Percentiles rank a stretch among this genome's conserved stretches.
These are phyloP conservation scores for Boletus sp. DNA, from an alignment of 768 basidiomycete genomes.

Conservation along the genomic window DNA sequence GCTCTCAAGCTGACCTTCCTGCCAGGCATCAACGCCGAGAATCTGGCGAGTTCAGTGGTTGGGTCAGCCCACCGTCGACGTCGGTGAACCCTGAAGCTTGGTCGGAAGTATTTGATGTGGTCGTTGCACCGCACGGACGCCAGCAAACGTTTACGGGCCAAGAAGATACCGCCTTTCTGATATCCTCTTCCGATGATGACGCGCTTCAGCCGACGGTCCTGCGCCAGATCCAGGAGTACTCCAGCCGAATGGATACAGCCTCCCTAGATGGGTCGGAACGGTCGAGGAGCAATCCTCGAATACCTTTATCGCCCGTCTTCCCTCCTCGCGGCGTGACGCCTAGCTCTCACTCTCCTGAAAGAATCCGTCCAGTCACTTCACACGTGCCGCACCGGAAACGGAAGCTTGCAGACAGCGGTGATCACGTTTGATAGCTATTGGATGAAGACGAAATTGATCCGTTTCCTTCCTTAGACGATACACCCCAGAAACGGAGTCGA, in stretches of 20 bases:
- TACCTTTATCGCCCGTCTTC: not conserved
- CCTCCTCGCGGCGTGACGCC: not conserved
- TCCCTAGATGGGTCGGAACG: not conserved
- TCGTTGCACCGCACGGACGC: not conserved
- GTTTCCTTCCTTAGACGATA: conserved; percentile 10
- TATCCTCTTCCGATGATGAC: conserved; percentile 1
- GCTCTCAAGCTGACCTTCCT: not conserved
- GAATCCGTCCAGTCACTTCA: not conserved
- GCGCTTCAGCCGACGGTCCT: conserved; percentile 6
- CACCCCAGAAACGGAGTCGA: conserved; percentile 24
- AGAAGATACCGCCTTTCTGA: conserved; percentile 12
- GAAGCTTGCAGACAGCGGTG: conserved; percentile 6
- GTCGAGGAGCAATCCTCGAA: not conserved
- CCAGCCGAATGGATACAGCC: conserved; percentile 2
- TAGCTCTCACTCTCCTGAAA: not conserved
- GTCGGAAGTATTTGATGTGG: not conserved
- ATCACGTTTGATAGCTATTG: not conserved
- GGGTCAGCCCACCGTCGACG: conserved; percentile 17
- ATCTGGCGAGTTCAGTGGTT: conserved; percentile 15
- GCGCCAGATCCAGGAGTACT: conserved; percentile 19
- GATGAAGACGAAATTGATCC: conserved; percentile 6
- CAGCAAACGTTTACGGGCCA: not conserved
- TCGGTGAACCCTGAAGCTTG: not conserved
- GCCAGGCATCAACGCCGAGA: not conserved
- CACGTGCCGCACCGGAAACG: conserved; percentile 8